A percentile compares a stretch with the other conserved stretches of the same genome.
These are phyloP conservation scores for Fonsecaea nubica DNA, from an alignment of 2,329 filamentous ascomycete species.

Conservation along the genomic window DNA sequence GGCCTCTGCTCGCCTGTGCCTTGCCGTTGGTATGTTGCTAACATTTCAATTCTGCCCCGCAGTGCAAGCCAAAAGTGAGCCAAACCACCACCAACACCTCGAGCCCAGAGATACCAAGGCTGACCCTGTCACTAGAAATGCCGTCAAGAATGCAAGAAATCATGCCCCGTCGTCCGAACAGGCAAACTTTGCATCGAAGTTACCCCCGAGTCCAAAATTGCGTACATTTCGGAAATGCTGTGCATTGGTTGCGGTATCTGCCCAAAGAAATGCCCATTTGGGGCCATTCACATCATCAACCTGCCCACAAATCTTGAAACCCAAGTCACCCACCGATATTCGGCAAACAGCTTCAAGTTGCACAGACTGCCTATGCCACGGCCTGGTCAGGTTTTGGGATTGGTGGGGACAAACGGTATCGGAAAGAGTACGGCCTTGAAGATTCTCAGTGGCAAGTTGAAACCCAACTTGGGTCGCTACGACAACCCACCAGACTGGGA, in stretches of 20 bases:
- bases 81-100: background rate
- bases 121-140: constrained; percentile 76
- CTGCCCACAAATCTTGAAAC: constrained; percentile 98
- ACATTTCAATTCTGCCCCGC: constrained; percentile 48
- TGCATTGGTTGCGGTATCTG: constrained; percentile 99
- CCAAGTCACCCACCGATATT: constrained; percentile 97
- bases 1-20: constrained; percentile 6
- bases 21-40: constrained; percentile 43
- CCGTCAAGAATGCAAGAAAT: constrained; percentile 98
- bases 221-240: constrained; percentile 94
- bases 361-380: constrained; percentile 95
- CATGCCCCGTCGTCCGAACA: constrained; percentile 94
- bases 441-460: constrained; percentile 97
- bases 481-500: constrained; percentile 99
- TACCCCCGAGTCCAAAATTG: constrained; percentile 82
- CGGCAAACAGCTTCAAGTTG: constrained; percentile 99
- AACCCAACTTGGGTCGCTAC: constrained; percentile 93
- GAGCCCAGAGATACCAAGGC: constrained; percentile 21
- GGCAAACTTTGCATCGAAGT: constrained; percentile 99
- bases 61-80: constrained; percentile 87
- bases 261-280: constrained; percentile 98
- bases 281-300: constrained; percentile 99
- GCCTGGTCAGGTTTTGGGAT: constrained; percentile 90
- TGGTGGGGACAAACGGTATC: constrained; percentile 99
- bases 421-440: constrained; percentile 99